Base-by-base conservation (phyloP, 306 rosid genomes). In the Carpinus fangiana region DNA sequence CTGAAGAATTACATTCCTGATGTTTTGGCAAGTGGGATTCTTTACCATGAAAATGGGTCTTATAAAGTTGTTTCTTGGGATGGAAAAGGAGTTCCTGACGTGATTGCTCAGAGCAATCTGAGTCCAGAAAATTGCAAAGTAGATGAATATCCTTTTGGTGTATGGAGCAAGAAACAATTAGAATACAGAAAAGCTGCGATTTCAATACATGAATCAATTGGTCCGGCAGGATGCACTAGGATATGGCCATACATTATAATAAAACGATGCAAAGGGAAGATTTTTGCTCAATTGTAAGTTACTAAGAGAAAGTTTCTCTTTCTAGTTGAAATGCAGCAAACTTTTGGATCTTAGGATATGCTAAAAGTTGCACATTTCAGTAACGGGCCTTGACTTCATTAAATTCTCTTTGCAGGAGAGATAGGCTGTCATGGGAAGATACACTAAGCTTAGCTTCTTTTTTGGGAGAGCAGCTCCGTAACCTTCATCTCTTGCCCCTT, bases 181-280 rank as follows among this genome's bases (percentile, higher is more conserved):
- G 91, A 88, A 76, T 84, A 78, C 81, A 90, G 89, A 83, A 91
- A 84, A 89, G 90, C 92, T 83, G 97, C 87, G 38, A 69, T 78
- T 70, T 68, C 84, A 0, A 73, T 74, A 28, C 38, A 73, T 41
- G 87, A 73, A 62, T 77, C 82, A 36, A 62, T 51, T 67, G 76
- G 60, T 69, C 81, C 85, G 62, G 79, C 75, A 41, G 80, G 81
- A 81, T 76, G 66, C 79, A 72, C 89, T 54, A 80, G 81, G 48
- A 87, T 91, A 78, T 95, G 98, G 99, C 99, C 99, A 31, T 95
- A 89, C 80, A 78, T 90, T 80, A 86, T 95, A 83, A 87, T 86
- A 60, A 93, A 86, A 78, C 83, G 97, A 54, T 93, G 99, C 76
- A 78, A 78, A 57, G 99, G 99, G 61, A 90, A 91, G 74, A 90